Evolutionary conservation across 2,329 filamentous ascomycete species (phyloP), one percentile per base, ranked within the genome.

Genomic region (Aspergillus fijiensis): DNA sequence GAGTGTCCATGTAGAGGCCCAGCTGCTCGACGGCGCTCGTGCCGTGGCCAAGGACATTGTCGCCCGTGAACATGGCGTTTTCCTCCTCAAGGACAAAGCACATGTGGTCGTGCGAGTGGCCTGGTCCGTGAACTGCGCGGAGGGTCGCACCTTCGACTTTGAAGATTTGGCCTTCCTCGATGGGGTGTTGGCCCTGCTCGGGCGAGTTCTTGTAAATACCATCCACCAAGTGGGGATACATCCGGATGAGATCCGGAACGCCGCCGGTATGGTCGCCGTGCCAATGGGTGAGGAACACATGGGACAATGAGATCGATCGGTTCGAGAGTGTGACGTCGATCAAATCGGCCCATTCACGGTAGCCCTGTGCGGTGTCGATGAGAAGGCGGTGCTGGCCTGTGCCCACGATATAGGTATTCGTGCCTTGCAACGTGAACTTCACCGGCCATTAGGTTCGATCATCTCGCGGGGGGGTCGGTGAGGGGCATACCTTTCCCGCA

Each of bases 101-200:
- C 80, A 91, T 87, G 68, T 95, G 91, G 69, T 96, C 91, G 1
- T 78, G 77, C 0, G 91, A 87, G 69, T 96, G 91, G 1, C 91
- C 88, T 0, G 87, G 87, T 3, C 80, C 82, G 67, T 84, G 70
- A 1, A 81, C 54, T 2, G 78, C 76, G 1, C 67, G 69, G 25
- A 79, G 52, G 0, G 75, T 79, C 4, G 78, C 77, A 2, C 78
- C 77, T 33, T 79, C 72, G 2, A 76, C 73, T 0, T 48, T 27
- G 59, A 79, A 79, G 0, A 72, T 56, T 42, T 79, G 74, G 0
- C 73, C 73, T 51, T 80, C 74, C 1, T 31, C 27, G 11, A 80
- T 80, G 10, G 69, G 51, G 5, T 72, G 67, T 56, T 79, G 60
- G 21, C 55, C 55, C 67, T 71, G 49, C 53, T 57, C 59, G 55